Base-by-base conservation (phyloP, 1,284 basidiomycete genomes). In the Polyporus tsugae region DNA sequence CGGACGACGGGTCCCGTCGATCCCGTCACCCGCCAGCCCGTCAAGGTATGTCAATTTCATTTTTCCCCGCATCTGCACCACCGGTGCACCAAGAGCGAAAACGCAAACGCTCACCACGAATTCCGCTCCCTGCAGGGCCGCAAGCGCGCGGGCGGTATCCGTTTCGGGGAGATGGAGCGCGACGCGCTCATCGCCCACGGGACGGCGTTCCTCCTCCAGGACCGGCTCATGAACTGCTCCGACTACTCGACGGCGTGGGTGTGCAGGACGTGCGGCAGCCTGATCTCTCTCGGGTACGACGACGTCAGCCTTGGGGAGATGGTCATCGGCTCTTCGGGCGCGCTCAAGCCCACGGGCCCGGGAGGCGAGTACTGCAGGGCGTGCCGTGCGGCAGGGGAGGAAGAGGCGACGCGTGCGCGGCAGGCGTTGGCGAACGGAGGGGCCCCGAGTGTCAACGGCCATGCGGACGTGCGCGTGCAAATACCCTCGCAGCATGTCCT, bases 101-200 rank as follows among this genome's bases (percentile, higher is more conserved):
- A 29, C 44, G 29, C 72, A 44, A 65, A 64, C 53, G 60, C 68
- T 59, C 42, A 59, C 42, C 19, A 22, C 6, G 17, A 29, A 39
- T 25, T 39, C 9, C 52, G 25, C 52, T 62, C 64, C 70, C 67
- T 71, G 15, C 74, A 98, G 95, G 98, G 98, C 67, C 92, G 98
- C 72, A 99, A 99, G 89, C 94, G 97, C 66, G 96, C 95, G 49
- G 98, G 98, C 78, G 98, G 98, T 80, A 99, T 99, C 77, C 97
- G 98, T 72, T 99, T 99, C 81, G 98, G 98, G 76, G 98, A 99
- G 84, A 99, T 99, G 98, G 98, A 99, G 82, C 94, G 98, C 68
- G 98, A 99, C 79, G 97, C 98, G 17, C 87, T 99, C 63, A 95
- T 99, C 75, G 98, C 98, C 4, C 98, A 99, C 82, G 98, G 98